Base-by-base conservation (phyloP, 2,329 filamentous ascomycete species). In the Ambrosiella xylebori region DNA sequence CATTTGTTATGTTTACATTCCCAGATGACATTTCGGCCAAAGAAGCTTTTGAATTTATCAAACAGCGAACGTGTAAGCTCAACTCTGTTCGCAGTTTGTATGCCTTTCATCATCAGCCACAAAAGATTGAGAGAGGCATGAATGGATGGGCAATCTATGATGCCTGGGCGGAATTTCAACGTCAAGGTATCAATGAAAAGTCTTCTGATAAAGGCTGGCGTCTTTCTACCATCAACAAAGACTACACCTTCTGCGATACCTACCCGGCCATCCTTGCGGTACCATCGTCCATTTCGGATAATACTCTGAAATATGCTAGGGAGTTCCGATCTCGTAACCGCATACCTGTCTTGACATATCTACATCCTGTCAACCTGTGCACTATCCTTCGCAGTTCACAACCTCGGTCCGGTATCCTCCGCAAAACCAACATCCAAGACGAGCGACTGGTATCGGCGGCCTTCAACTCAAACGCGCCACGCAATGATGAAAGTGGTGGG, bases 321-420 rank as follows among this genome's bases (percentile, higher is more conserved):
- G 80, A 83, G 62, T 97, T 95, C 70, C 85, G 93, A 56, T 97
- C 93, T 0, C 81, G 90, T 61, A 82, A 85, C 62, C 84, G 93
- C 61, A 90, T 98, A 68, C 93, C 93, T 1, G 86, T 84, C 2
- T 73, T 98, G 44, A 89, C 89, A 19, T 98, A 98, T 69, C 80
- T 96, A n/a, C 93, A 98, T 69, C 88, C 88, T 0, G 77, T 96
- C 65, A 98, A 97, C 68, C 95, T 95, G 68, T 97, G 93, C 69
- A 93, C 90, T 27, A 95, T 98, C 63, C 96, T 91, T 1, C 80
- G 93, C 67, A 95, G 89, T 66, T 95, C 91, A 2, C 93, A 98
- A 68, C 93, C 93, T 0, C 75, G 91, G 59, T 86, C 91, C 1
- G 93, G 93, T 12, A 80, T 97, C 27, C 81, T 86, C 54, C 82